Base-by-base conservation (phyloP, 495 filamentous ascomycete genomes). In the Tuber borchii region DNA sequence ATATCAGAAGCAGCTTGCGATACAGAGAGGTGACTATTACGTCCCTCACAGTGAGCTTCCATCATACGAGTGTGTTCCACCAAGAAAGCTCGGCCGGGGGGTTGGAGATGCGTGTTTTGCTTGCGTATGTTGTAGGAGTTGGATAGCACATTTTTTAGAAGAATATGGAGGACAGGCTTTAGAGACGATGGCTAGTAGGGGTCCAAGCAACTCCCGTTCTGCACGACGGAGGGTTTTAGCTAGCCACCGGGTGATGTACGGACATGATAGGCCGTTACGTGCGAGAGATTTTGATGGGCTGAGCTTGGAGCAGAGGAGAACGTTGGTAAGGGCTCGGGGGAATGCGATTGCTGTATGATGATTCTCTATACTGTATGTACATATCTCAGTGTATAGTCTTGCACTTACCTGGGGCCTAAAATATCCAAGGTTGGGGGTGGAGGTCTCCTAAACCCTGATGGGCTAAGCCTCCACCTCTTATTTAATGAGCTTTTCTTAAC, bases 11-110 rank as follows among this genome's bases (percentile, higher is more conserved):
- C 70, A 79, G 14, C 45, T 79, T 56, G 76, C 78, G 2, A 43
- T 79, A 17, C 48, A 39, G 45, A 75, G 75, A n/a, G 78, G 78
- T 2, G 78, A 79, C 56, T 79, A 79, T 34, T 79, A 79, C n/a
- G 71, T 75, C 37, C 70, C 75, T 68, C 61, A 48, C 45, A 43
- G 45, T 31, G 68, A 72, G 22, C 65, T 79, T 8, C 78, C 78
- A 79, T 31, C 76, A 79, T 42, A 48, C 76, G 42, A 76, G n/a
- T 40, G 39, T 73, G 56, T 71, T 74, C 48, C 56, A 34, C 56
- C 26, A 31, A 31, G 56, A 65, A 65, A 34, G 56, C 4, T 65
- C 12, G 19, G 56, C 14, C 56, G 19, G 56, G 40, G 44, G 19
- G 75, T 73, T 42, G 78, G 77, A 19, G 78, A 46, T 40, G 73